These are phyloP conservation scores for Piper longum DNA, from an alignment of 164 flowering plant species.

Conservation along the genomic window DNA sequence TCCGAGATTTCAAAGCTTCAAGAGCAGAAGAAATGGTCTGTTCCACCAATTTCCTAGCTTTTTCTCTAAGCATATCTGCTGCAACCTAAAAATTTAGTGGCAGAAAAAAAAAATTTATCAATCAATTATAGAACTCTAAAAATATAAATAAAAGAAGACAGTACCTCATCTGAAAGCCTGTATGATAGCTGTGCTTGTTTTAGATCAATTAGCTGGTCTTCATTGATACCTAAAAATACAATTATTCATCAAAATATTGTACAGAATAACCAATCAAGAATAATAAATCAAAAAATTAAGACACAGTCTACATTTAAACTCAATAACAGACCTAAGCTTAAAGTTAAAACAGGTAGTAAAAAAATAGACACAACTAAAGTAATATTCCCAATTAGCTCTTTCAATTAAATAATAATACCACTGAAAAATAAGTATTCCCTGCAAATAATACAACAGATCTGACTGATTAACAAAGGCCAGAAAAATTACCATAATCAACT, in stretches of 20 bases:
- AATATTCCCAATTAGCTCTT: no score
- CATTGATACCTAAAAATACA: slow-evolving; percentile 38
- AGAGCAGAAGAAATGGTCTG: slow-evolving; percentile 59
- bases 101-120: background rate
- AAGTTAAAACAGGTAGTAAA: no score
- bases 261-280: no score
- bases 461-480: background rate
- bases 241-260: background rate
- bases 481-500: slow-evolving; percentile 51
- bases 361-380: no score
- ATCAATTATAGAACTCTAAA: background rate
- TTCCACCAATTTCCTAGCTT: slow-evolving; percentile 63
- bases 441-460: no score
- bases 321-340: no score
- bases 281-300: no score
- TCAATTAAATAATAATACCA: no score
- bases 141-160: background rate
- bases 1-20: slow-evolving; percentile 48
- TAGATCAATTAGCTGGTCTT: slow-evolving; percentile 39
- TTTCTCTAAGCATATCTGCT: slow-evolving; percentile 68
- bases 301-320: no score
- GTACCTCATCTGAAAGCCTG: slow-evolving; percentile 86
- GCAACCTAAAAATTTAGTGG: slow-evolving; percentile 45
- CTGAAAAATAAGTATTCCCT: no score
- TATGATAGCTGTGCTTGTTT: slow-evolving; percentile 59